phyloP scores from a whole-genome alignment of 805 yeast genomes.

The Scheffersomyces coipomensis region DNA sequence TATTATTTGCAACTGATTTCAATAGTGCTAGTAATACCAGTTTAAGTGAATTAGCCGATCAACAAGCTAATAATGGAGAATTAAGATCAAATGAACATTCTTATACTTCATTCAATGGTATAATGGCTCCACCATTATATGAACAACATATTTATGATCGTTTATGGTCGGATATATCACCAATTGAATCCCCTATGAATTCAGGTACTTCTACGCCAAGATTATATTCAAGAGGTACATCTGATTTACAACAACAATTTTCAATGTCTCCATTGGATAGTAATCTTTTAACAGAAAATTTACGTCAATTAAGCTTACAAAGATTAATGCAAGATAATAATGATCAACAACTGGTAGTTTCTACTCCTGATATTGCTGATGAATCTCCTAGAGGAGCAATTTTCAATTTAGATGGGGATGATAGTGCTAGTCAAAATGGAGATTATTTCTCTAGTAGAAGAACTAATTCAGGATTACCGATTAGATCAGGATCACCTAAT shows the following conservation, averaged over 20 bases:
- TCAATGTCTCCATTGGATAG: conserved; percentile 41
- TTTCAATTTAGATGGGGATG: conserved; percentile 33
- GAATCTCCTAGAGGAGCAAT: conserved; percentile 27
- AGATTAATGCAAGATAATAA: conserved; percentile 39
- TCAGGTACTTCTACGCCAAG: conserved; percentile 44
- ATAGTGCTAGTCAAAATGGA: conserved; percentile 2
- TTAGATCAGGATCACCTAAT: conserved; percentile 4
- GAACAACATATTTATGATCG: conserved; percentile 79
- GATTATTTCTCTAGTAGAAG: conserved; percentile 35
- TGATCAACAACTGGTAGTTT: conserved; percentile 2
- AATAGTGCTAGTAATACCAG: conserved; percentile 21
- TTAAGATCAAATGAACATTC: conserved; percentile 25
- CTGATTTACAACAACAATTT: conserved; percentile 19
- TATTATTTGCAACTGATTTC: conserved; percentile 18
- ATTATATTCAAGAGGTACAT: conserved; percentile 1
- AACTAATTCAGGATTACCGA: conserved; percentile 11
- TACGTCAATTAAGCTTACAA: conserved; percentile 51
- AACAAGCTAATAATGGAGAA: conserved; percentile 4
- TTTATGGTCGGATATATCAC: conserved; percentile 66
- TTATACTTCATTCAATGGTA: conserved; percentile 32
- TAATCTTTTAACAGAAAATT: conserved; percentile 47
- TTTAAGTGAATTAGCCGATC: conserved; percentile 15
- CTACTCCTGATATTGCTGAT: conserved; percentile 12
- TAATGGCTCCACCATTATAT: conserved; percentile 84
- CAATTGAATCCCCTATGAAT: conserved; percentile 42